Base-by-base conservation (phyloP, 257 asterid species). In the Scutellaria minor region DNA sequence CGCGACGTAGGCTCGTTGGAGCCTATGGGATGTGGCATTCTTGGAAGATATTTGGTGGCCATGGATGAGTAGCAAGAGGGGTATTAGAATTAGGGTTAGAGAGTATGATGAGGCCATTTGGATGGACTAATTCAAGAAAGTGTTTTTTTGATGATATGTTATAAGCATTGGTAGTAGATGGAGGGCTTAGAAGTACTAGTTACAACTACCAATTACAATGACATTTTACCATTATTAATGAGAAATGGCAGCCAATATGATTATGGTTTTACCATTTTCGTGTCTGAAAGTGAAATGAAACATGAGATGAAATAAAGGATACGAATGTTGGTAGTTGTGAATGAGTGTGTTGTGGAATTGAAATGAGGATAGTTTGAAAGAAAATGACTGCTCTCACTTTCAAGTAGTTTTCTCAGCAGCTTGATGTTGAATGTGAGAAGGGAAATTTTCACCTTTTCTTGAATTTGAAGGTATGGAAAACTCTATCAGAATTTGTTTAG, bases 181-280 rank as follows among this genome's bases (percentile, higher is more conserved):
- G 22, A 63, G 61, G 31, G 18, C 50, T 67, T 58, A 70, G 61
- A 53, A 41, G 72, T 59, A 67, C 74, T 78, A 61, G 81, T 79
- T 69, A 74, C 96, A 85, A 87, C 93, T 61, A 85, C 91, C 89
- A 82, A 76, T 59, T 79, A 87, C 80, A 85, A 79, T 57, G 88
- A 87, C 87, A 37, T 80, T 74, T 58, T 74, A 80, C 89, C 78
- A 70, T 74, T 75, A 64, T 74, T 72, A 78, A 57, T 31, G 37
- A 31, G 37, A 31, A 31, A 78, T 56, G 81, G 79, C 54, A 47
- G 66, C 66, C 77, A 55, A 53, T 50, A 80, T 82, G 82, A 82
- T 77, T 78, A 40, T 72, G 80, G 72, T 66, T 63, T 64, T 48
- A 78, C 70, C 59, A 68, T 75, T 53, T 74, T 71, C 61, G 35